Conservation (phyloP, 768 basidiomycete species). For the Lactarius vividus region DNA sequence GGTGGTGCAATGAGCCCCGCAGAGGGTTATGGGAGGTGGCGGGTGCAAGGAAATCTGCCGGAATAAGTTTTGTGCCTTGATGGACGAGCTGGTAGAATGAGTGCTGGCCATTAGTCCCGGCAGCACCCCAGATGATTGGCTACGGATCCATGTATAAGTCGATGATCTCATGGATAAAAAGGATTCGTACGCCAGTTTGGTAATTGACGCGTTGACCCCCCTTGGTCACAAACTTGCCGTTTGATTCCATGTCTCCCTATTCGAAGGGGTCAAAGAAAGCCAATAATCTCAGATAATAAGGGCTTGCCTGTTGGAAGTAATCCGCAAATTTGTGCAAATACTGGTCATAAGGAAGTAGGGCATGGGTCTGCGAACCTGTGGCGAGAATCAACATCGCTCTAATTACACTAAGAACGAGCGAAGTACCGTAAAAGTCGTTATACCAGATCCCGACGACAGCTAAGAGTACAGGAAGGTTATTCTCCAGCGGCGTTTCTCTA, state of each 20-base stretch:
- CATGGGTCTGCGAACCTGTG: slow-evolving; percentile 87
- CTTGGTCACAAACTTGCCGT: slow-evolving; percentile 97
- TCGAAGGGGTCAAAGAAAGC: background rate
- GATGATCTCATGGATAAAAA: background rate
- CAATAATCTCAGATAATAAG: background rate
- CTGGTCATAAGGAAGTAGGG: slow-evolving; percentile 95
- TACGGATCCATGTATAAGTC: slow-evolving; percentile 33
- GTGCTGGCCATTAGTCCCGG: slow-evolving; percentile 98
- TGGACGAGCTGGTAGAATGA: slow-evolving; percentile 99
- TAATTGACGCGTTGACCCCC: slow-evolving; percentile 89
- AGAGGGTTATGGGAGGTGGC: slow-evolving; percentile 90
- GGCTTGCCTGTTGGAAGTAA: slow-evolving; percentile 89
- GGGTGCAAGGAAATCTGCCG: slow-evolving; percentile 90
- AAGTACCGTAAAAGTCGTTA: slow-evolving; percentile 88
- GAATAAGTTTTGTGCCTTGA: slow-evolving; percentile 91
- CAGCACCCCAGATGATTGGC: slow-evolving; percentile 99
- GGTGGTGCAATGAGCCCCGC: slow-evolving; percentile 82
- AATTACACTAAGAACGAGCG: background rate
- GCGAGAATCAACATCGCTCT: background rate
- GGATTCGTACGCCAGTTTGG: slow-evolving; percentile 80
- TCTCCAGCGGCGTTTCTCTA: slow-evolving; percentile 79
- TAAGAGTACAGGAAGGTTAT: slow-evolving; percentile 89
- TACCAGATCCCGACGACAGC: slow-evolving; percentile 96
- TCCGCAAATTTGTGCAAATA: slow-evolving; percentile 99
- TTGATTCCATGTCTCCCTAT: slow-evolving; percentile 98